Evolutionary conservation across 1,284 basidiomycete species (phyloP).

Genomic region (Mycena citricolor): DNA sequence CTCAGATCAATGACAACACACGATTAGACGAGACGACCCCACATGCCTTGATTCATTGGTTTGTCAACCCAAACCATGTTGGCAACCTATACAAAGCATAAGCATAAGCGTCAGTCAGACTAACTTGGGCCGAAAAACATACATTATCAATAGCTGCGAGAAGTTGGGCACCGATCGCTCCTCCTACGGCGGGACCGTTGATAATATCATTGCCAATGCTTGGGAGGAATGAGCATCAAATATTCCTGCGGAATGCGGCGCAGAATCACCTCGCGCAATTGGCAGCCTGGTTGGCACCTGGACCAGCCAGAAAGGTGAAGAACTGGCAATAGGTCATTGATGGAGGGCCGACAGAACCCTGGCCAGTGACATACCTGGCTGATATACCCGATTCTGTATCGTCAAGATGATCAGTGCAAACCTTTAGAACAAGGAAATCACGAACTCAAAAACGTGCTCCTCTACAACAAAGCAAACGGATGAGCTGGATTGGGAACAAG

Average conservation of each 20-base stretch:
- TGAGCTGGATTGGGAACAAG: neutral
- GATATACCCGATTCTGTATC: constrained; percentile 9
- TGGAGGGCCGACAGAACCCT: neutral
- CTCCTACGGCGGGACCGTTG: neutral
- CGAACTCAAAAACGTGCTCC: constrained; percentile 16
- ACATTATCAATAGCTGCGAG: constrained; percentile 6
- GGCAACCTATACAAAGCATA: neutral
- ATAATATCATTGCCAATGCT: constrained; percentile 5
- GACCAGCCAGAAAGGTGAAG: neutral
- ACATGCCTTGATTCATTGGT: constrained; percentile 10
- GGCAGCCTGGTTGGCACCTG: no score
- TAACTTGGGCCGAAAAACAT: neutral
- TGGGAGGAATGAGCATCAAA: neutral
- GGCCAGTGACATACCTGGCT: no score
- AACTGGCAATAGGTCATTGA: constrained; percentile 1
- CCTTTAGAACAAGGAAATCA: no score
- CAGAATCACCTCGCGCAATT: no score
- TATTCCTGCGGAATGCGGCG: no score
- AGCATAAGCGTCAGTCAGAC: neutral
- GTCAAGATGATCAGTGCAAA: neutral
- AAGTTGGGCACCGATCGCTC: constrained; percentile 2
- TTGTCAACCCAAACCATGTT: constrained; percentile 14
- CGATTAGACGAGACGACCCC: neutral
- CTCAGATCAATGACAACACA: neutral
- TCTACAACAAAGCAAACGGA: constrained; percentile 3